phyloP scores from a whole-genome alignment of 108 stramenopile species.

The Aurantiochytrium sp. region DNA sequence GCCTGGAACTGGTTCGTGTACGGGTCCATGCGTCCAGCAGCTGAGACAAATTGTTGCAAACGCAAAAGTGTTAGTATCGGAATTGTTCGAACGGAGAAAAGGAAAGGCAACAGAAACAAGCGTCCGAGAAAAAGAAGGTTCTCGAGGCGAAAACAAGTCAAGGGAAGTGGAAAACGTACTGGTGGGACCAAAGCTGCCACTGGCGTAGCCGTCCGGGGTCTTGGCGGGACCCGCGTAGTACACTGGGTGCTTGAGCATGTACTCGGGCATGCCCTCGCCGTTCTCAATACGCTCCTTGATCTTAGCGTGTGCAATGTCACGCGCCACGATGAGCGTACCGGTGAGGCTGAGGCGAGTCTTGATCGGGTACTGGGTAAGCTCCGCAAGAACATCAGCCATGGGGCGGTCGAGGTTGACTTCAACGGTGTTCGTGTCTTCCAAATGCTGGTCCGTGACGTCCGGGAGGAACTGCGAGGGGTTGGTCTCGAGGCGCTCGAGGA shows the following conservation, averaged over 20 bases:
- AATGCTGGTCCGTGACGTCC: constrained; percentile 64
- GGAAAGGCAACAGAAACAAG: too few relatives aligned
- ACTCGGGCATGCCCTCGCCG: constrained; percentile 85
- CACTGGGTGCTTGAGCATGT: constrained; percentile 85
- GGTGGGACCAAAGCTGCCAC: constrained; percentile 88
- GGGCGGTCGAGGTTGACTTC: constrained; percentile 74
- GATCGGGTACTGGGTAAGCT: constrained; percentile 70
- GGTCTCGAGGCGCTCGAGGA: constrained; percentile 78
- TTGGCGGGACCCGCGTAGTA: constrained; percentile 95
- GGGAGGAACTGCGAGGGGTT: constrained; percentile 85
- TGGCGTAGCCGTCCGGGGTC: constrained; percentile 88
- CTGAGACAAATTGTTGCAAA: not conserved
- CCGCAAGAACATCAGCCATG: constrained; percentile 73
- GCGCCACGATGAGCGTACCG: constrained; percentile 88
- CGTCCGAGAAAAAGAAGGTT: too few relatives aligned
- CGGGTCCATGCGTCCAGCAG: constrained; percentile 93
- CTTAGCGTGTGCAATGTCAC: constrained; percentile 95
- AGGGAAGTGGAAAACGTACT: not conserved
- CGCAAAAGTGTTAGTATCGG: too few relatives aligned
- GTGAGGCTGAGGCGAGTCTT: constrained; percentile 72
- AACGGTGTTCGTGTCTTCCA: constrained; percentile 55
- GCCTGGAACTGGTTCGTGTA: constrained; percentile 87
- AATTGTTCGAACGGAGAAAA: too few relatives aligned
- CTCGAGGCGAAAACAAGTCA: too few relatives aligned
- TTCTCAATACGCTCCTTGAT: constrained; percentile 75